These are phyloP conservation scores for Knoxdaviesia proteae DNA, from an alignment of 2,329 filamentous ascomycete genomes.

Conservation along the genomic window DNA sequence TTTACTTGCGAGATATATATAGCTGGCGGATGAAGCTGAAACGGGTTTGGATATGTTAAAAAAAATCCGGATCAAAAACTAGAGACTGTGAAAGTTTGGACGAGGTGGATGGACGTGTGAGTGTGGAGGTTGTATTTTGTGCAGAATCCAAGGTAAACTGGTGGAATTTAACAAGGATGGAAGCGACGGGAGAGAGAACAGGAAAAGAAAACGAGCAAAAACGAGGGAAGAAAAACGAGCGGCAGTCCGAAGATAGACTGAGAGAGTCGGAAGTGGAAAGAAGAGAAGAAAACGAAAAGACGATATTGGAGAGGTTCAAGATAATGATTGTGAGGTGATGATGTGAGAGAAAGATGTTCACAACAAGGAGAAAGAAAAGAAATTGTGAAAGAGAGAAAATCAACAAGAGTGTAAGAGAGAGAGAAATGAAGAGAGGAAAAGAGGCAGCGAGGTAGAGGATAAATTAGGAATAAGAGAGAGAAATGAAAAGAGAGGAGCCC, in stretches of 20 bases:
- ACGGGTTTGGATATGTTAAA: not conserved
- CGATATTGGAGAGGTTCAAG: too few relatives aligned
- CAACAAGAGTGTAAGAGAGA: not conserved
- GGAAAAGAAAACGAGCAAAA: not conserved
- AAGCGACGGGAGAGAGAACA: not conserved
- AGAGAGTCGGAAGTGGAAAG: too few relatives aligned
- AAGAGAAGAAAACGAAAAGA: too few relatives aligned
- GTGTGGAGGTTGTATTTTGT: too few relatives aligned
- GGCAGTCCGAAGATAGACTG: too few relatives aligned
- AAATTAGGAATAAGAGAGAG: not conserved
- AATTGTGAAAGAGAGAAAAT: not conserved
- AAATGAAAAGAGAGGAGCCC: slow-evolving; percentile 1
- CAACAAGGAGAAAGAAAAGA: not conserved
- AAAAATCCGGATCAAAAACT: not conserved
- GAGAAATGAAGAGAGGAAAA: not conserved
- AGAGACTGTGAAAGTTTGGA: not conserved
- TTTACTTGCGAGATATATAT: not conserved
- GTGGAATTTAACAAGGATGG: not conserved
- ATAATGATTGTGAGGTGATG: too few relatives aligned
- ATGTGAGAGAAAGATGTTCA: not conserved
- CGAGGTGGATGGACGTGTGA: too few relatives aligned
- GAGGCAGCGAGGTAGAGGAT: not conserved
- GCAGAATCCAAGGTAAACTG: not conserved
- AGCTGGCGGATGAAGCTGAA: not conserved
- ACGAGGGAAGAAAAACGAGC: not conserved